Conservation (phyloP, 106 monocot species). For the Allium fistulosum region DNA sequence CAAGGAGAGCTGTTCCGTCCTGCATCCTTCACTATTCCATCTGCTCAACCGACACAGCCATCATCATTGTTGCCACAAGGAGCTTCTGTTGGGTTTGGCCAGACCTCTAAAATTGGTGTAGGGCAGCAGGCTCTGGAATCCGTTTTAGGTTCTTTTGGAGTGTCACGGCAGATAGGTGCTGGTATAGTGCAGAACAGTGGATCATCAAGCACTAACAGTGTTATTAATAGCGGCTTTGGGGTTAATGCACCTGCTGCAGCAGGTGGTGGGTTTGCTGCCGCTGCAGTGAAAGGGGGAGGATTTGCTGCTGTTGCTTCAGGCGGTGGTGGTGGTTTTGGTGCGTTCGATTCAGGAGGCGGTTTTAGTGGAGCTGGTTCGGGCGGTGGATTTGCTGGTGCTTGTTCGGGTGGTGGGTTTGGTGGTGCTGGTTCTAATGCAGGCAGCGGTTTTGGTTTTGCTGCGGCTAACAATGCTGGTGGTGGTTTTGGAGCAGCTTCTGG, state of each 20-base stretch:
- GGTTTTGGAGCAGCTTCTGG: no score
- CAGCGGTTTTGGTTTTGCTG: constrained; percentile 15
- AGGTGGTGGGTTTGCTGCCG: constrained; percentile 34
- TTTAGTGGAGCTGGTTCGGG: constrained; percentile 29
- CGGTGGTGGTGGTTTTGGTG: constrained; percentile 15
- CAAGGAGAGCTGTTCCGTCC: constrained; percentile 55
- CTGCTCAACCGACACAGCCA: constrained; percentile 36
- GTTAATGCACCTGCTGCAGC: constrained; percentile 16
- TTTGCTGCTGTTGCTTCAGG: constrained; percentile 8
- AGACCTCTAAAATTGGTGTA: constrained; percentile 63
- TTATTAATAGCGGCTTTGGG: constrained; percentile 36
- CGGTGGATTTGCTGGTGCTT: no score
- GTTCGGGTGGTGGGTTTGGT: constrained; percentile 25
- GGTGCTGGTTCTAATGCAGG: constrained; percentile 11
- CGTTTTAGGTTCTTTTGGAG: constrained; percentile 90
- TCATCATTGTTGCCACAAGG: constrained; percentile 17
- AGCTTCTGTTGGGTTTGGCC: constrained; percentile 79
- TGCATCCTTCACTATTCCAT: constrained; percentile 71
- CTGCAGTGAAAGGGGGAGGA: constrained; percentile 14
- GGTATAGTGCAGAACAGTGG: constrained; percentile 21
- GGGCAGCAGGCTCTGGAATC: constrained; percentile 78
- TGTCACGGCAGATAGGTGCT: constrained; percentile 62
- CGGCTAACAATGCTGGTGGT: no score
- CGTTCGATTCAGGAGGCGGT: background rate
- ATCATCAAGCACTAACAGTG: constrained; percentile 9